Evolutionary conservation across 305 asterid genomes (phyloP).

Genomic region (Solanum hybrid): DNA sequence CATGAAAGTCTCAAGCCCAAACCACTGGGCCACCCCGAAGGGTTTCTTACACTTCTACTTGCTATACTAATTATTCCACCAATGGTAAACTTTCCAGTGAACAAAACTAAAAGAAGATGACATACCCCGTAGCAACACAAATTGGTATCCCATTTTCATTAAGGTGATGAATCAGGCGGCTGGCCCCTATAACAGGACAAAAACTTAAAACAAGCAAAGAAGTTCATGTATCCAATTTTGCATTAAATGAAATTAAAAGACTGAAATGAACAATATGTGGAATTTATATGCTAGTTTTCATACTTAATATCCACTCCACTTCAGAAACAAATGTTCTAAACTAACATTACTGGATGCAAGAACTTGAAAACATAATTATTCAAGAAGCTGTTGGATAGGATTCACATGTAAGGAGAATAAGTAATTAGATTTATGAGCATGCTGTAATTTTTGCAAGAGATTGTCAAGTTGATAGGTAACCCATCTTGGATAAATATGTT

Average conservation of each 20-base stretch:
- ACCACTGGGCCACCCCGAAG: too few species aligned
- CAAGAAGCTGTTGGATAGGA: background rate
- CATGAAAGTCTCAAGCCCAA: too few species aligned
- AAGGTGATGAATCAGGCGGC: conserved; percentile 68
- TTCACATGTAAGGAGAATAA: background rate
- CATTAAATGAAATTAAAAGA: background rate
- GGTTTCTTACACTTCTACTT: background rate
- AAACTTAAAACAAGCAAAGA: background rate
- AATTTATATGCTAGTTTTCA: background rate
- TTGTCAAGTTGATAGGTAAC: background rate
- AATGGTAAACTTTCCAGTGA: background rate
- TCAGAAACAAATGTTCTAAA: background rate
- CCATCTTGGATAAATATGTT: background rate
- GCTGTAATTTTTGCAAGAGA: background rate
- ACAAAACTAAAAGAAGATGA: conserved; percentile 3
- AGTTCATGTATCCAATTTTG: background rate
- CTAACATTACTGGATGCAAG: background rate
- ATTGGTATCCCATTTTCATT: conserved; percentile 80
- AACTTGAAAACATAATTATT: background rate
- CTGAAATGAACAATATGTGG: background rate
- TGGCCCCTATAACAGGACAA: conserved; percentile 48
- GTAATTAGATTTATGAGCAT: background rate
- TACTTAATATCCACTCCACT: background rate
- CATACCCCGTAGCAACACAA: conserved; percentile 90
- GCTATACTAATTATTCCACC: background rate